Evolutionary conservation across 441 rosid species (phyloP), one percentile per base, ranked within the genome.

Genomic region (Raphanus hybrid): DNA sequence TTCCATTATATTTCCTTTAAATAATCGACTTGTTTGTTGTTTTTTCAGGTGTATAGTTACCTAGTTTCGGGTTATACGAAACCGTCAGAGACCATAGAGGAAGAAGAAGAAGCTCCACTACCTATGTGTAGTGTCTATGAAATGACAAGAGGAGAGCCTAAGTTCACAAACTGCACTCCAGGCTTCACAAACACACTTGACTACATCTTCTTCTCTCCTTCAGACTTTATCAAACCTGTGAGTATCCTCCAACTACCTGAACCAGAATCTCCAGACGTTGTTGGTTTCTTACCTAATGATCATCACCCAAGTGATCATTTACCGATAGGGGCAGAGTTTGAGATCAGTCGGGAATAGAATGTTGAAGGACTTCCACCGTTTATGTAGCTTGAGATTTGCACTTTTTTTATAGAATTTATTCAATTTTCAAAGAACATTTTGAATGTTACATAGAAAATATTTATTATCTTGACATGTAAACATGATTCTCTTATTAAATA

Each of bases 301-400:
- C 75, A 82, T 82, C 95, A 95, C 82, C 98, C 99, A 3, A 95
- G 99, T 55, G 99, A 95, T 79, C 99, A 95, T 87, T 78, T 95
- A 70, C 98, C 98, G 0, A 88, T 96, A 50, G 97, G 98, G 59
- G 92, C 92, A 10, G 95, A 90, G 79, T 93, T 93, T 80, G 91
- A 87, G 85, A 83, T 91, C 50, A 11, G 68, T 55, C 71, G 29
- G 60, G 81, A 70, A 35, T 85, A 82, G 80, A 73, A 27, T 23
- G 26, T 20, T 20, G 23, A 20, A 20, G 23, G 23, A 20, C 23
- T 20, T 20, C 23, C 23, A 20, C 23, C 23, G 23, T 20, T 20
- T 20, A 20, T 20, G 23, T 20, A 20, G 23, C 23, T 20, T 20
- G 23, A 20, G 23, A 20, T 20, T 20, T 20, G 23, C 23, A 20